These are phyloP conservation scores for Fusarium marasasianum DNA, from an alignment of 2,329 filamentous ascomycete species.

Conservation along the genomic window DNA sequence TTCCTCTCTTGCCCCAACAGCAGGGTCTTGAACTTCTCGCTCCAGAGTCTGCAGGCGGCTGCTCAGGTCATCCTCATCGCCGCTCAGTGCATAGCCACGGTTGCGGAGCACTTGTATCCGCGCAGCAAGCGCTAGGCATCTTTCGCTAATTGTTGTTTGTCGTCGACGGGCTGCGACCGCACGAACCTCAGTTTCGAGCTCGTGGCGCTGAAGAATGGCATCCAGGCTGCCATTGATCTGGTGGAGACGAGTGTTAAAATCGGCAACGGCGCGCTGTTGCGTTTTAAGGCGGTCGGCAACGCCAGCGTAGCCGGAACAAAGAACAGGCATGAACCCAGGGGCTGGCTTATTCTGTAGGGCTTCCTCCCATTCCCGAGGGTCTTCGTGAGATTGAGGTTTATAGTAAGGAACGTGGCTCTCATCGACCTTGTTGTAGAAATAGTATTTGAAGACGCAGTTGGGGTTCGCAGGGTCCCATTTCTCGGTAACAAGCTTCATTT, in stretches of 20 bases:
- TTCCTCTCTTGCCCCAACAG: conserved; percentile 78
- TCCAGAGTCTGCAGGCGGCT: conserved; percentile 76
- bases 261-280: conserved; percentile 74
- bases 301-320: conserved; percentile 77
- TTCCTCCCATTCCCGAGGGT: conserved; percentile 84
- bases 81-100: conserved; percentile 81
- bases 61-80: conserved; percentile 81
- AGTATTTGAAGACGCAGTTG: conserved; percentile 80
- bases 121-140: conserved; percentile 78
- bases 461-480: conserved; percentile 79
- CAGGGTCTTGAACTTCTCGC: conserved; percentile 76
- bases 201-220: conserved; percentile 77
- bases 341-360: conserved; percentile 82
- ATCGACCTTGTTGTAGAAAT: conserved; percentile 88
- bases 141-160: conserved; percentile 76
- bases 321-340: conserved; percentile 78
- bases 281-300: conserved; percentile 77
- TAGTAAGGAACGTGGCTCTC: conserved; percentile 80
- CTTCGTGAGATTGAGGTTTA: conserved; percentile 74
- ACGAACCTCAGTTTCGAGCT: conserved; percentile 78
- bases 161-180: conserved; percentile 76
- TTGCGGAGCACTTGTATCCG: conserved; percentile 85
- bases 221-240: conserved; percentile 81
- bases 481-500: conserved; percentile 73
- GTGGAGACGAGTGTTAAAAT: conserved; percentile 78